Percentiles rank a stretch among this genome's conserved stretches.
These are phyloP conservation scores for Tilletia walkeri DNA, from an alignment of 1,284 basidiomycete species.

Conservation along the genomic window DNA sequence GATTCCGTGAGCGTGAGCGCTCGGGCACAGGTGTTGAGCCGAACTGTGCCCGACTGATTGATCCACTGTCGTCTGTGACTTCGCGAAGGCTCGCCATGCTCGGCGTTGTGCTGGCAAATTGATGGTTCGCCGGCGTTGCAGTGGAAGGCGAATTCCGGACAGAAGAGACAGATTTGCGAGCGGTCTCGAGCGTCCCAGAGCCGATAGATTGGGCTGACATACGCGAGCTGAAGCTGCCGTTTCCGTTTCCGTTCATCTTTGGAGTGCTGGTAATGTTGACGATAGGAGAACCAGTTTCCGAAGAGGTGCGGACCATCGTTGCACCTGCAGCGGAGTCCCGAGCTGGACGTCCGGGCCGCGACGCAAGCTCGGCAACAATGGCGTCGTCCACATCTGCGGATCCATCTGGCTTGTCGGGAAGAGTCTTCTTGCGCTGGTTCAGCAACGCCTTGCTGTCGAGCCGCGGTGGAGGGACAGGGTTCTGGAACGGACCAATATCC, in stretches of 20 bases:
- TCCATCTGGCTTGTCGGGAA: neutral
- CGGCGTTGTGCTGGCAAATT: slow-evolving; percentile 14
- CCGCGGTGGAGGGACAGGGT: slow-evolving; percentile 15
- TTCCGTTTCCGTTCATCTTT: slow-evolving; percentile 1
- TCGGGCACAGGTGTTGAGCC: neutral
- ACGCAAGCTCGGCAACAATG: neutral
- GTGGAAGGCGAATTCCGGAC: neutral
- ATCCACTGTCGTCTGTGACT: neutral
- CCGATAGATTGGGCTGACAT: slow-evolving; percentile 4
- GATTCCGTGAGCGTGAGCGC: slow-evolving; percentile 10
- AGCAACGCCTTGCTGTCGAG: slow-evolving; percentile 9
- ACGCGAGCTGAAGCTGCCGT: neutral
- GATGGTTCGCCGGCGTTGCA: neutral
- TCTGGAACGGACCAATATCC: slow-evolving; percentile 46
- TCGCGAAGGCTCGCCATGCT: slow-evolving; percentile 15
- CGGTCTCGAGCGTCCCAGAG: neutral
- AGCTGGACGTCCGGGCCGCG: neutral
- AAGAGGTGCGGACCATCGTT: neutral
- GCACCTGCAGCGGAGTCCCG: neutral
- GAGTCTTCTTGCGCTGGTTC: neutral
- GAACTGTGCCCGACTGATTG: neutral
- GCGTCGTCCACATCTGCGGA: slow-evolving; percentile 2
- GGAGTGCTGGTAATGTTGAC: neutral
- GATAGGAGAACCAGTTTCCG: neutral
- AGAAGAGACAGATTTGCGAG: slow-evolving; percentile 11